Evolutionary conservation across 2,329 filamentous ascomycete species (phyloP).

Genomic region (Colletotrichum somersetense): DNA sequence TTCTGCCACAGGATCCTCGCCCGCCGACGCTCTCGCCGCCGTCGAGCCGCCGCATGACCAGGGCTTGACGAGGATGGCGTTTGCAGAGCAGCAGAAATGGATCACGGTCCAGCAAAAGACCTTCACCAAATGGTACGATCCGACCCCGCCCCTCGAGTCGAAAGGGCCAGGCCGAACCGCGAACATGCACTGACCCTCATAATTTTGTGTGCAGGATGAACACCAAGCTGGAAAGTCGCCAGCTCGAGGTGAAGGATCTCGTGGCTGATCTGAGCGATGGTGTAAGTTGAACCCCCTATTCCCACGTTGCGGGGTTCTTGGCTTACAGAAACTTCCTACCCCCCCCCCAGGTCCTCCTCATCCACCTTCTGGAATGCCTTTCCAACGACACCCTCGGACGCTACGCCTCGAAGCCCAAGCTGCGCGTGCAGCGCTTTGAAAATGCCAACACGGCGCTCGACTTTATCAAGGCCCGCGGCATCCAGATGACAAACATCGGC

Average conservation of each 20-base stretch:
- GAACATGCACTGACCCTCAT: constrained; percentile 39
- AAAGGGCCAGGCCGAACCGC: background rate
- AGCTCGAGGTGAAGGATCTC: constrained; percentile 86
- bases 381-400: constrained; percentile 94
- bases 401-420: constrained; percentile 95
- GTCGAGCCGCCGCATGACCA: constrained; percentile 64
- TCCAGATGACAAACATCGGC: constrained; percentile 98
- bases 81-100: constrained; percentile 75
- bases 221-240: constrained; percentile 86
- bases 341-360: constrained; percentile 80
- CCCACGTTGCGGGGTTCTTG: constrained; percentile 29
- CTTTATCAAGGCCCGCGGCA: constrained; percentile 90
- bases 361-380: constrained; percentile 96
- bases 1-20: constrained; percentile 51
- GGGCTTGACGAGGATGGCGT: constrained; percentile 71
- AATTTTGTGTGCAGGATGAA: constrained; percentile 78
- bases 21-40: constrained; percentile 59
- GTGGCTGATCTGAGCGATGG: constrained; percentile 93
- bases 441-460: constrained; percentile 97
- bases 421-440: constrained; percentile 96
- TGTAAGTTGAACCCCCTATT: constrained; percentile 66
- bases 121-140: constrained; percentile 87
- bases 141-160: constrained; percentile 15
- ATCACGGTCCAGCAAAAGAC: constrained; percentile 96
- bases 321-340: constrained; percentile 41